These are phyloP conservation scores for Miscanthus lutarioriparius DNA, from an alignment of 176 grass and related monocot genomes.

Conservation along the genomic window DNA sequence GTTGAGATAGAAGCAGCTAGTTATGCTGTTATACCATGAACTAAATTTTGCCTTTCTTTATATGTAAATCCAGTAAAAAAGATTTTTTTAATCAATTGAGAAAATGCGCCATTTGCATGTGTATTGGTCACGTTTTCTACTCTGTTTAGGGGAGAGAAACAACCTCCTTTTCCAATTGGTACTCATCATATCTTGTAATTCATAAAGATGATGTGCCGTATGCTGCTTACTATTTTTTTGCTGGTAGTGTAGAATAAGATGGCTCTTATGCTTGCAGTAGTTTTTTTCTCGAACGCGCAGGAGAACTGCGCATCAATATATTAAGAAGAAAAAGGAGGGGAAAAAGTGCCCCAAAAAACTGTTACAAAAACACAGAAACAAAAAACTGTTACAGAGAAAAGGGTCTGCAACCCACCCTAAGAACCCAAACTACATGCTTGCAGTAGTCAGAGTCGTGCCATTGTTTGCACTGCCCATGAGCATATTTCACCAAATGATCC, in stretches of 20 bases:
- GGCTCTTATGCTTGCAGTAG: background rate
- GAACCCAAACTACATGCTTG: too few species aligned
- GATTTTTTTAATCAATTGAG: background rate
- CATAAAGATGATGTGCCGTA: background rate
- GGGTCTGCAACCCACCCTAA: too few species aligned
- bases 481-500: too few species aligned
- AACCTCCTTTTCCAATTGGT: background rate
- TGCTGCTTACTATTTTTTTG: background rate
- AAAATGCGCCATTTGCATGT: conserved; percentile 8
- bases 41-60: too few species aligned
- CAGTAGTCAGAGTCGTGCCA: background rate
- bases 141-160: background rate
- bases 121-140: background rate
- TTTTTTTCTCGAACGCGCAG: too few species aligned
- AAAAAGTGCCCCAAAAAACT: too few species aligned
- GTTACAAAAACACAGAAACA: too few species aligned
- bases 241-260: background rate
- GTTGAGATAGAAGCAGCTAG: conserved; percentile 58
- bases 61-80: too few species aligned
- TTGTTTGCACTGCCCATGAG: too few species aligned
- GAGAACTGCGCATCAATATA: too few species aligned
- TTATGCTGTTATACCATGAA: background rate
- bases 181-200: background rate
- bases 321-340: too few species aligned
- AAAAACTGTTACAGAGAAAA: too few species aligned